Base-by-base conservation (phyloP, 331 rosid genomes). In the Saraca asoca region DNA sequence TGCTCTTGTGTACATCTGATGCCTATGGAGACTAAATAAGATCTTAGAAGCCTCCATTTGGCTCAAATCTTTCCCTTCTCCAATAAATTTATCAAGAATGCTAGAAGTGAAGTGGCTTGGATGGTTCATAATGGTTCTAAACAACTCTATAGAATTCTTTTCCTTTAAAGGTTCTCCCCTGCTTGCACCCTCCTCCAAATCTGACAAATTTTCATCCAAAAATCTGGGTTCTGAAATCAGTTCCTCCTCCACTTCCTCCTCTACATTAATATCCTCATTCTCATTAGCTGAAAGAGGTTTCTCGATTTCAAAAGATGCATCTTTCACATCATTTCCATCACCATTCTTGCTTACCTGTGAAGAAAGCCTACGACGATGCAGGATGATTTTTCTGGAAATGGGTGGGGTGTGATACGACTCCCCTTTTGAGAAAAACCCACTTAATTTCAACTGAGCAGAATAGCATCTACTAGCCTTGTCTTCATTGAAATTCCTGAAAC, bases 131-230 rank as follows among this genome's bases (percentile, higher is more conserved):
- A 70, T 49, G 38, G 52, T 64, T 33, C 65, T 60, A 2, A 44
- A 59, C 61, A 70, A 50, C 55, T 59, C 53, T 2, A 70, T 59
- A 70, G 49, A 69, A 46, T 62, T 67, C 49, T 70, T 59, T 70
- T 14, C 14, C 53, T n/a, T 14, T 13, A 46, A 43, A 37, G 53
- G 67, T 41, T 43, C 67, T 7, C 1, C 39, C 24, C 12, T 13
- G 53, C 24, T 43, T 51, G 5, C 33, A 49, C 34, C 61, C 29
- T 37, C 24, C 51, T 70, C 68, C 48, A 43, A n/a, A 20, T 70
- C 68, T 5, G 75, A 58, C 11, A 59, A 58, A 70, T 20, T 60
- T 31, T 58, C 59, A 19, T 70, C 67, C 19, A 43, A 41, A 61
- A 43, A 61, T 24, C 67, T 37, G 7, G 67, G 41, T 20, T 61